Conservation (phyloP, 176 grass and related monocot genomes). For the Stipa capillata region DNA sequence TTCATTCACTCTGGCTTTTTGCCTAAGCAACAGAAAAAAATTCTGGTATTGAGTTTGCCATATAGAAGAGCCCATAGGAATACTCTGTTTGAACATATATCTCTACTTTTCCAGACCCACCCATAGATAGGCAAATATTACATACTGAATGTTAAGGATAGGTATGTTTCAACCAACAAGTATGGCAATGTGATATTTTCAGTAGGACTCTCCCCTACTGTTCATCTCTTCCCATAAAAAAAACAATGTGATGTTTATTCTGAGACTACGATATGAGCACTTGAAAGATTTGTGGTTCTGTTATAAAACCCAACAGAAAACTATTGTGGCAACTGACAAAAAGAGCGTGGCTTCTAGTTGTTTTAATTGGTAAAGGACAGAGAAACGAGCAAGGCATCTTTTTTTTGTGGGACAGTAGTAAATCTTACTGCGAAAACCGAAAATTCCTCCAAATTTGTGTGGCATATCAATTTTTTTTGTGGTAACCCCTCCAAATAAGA, state of each 20-base stretch:
- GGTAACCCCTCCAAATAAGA: background rate
- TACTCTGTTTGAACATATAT: too few relatives aligned
- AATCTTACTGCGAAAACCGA: background rate
- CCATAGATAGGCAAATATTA: background rate
- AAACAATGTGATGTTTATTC: background rate
- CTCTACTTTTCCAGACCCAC: background rate
- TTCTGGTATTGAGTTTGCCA: too few relatives aligned
- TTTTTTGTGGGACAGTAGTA: background rate
- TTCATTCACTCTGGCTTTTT: background rate
- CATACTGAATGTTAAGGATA: background rate
- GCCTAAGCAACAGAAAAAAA: background rate
- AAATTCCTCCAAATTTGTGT: background rate
- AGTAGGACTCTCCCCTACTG: background rate
- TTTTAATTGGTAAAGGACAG: background rate
- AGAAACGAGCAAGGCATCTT: background rate
- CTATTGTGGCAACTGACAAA: background rate
- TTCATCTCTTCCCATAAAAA: background rate
- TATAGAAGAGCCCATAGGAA: too few relatives aligned
- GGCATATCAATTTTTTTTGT: background rate
- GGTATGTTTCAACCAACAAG: background rate
- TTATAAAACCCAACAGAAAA: background rate
- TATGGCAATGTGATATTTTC: background rate
- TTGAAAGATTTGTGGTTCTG: background rate
- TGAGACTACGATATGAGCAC: background rate
- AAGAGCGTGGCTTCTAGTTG: background rate